Conservation (phyloP, 2,329 filamentous ascomycete species). For the Chaetomiaceae sp. region DNA sequence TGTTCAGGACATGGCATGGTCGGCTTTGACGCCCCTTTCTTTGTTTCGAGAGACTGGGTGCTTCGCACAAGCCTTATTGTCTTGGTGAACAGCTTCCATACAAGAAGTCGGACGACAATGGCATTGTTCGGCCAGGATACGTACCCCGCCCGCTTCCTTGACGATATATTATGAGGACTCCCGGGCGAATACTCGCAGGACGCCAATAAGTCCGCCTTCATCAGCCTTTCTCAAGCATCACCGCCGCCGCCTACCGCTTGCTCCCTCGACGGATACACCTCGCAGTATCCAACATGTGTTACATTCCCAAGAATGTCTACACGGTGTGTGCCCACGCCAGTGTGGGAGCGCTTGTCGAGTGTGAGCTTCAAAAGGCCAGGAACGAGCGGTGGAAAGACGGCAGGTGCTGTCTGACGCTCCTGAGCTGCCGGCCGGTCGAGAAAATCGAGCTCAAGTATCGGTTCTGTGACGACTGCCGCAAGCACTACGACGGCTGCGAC, state of each 20-base stretch:
- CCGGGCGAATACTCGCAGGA: too few relatives aligned
- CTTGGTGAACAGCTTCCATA: not conserved
- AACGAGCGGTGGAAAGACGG: not conserved
- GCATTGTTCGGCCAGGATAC: not conserved
- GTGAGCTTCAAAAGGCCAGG: not conserved
- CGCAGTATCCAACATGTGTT: conserved; percentile 8
- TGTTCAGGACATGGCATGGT: too few relatives aligned
- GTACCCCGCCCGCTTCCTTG: too few relatives aligned
- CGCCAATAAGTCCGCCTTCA: not conserved
- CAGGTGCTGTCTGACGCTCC: not conserved
- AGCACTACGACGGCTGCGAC: conserved; percentile 4
- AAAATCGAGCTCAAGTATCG: conserved; percentile 2
- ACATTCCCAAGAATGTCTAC: conserved; percentile 8
- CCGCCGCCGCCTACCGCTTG: not conserved
- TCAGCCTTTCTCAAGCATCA: not conserved
- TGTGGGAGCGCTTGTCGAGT: not conserved
- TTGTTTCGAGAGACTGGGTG: not conserved
- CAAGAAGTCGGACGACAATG: not conserved
- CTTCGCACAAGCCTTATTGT: not conserved
- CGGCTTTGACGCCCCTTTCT: not conserved
- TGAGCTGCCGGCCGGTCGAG: not conserved
- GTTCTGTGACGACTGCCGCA: conserved; percentile 15
- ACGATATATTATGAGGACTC: not conserved
- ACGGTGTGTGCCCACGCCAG: conserved; percentile 13
- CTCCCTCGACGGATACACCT: not conserved